Conservation (phyloP, 2,329 filamentous ascomycete genomes). For the Hypomyces rosellus region DNA sequence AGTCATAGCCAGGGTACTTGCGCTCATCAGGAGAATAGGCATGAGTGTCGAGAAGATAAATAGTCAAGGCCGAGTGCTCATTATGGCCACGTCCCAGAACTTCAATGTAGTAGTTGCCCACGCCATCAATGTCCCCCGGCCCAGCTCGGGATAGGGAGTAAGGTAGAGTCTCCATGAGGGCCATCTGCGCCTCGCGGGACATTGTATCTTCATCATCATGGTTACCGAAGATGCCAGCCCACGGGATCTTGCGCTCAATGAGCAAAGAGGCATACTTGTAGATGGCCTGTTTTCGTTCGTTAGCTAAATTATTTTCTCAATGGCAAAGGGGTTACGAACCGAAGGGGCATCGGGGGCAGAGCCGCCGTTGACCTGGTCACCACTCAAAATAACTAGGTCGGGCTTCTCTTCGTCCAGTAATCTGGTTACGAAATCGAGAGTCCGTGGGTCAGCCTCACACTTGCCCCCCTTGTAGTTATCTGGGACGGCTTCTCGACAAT, state of each 20-base stretch:
- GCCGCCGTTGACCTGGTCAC: slow-evolving; percentile 93
- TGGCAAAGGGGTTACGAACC: slow-evolving; percentile 36
- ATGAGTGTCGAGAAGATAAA: slow-evolving; percentile 95
- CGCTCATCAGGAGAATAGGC: slow-evolving; percentile 85
- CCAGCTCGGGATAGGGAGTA: slow-evolving; percentile 84
- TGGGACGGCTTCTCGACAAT: slow-evolving; percentile 81
- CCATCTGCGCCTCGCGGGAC: slow-evolving; percentile 73
- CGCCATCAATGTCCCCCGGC: slow-evolving; percentile 75
- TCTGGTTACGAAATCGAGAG: slow-evolving; percentile 77
- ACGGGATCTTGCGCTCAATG: slow-evolving; percentile 82
- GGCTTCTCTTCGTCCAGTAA: slow-evolving; percentile 90
- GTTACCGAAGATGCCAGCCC: slow-evolving; percentile 92
- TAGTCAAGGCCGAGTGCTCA: slow-evolving; percentile 81
- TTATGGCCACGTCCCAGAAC: slow-evolving; percentile 72
- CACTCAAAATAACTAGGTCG: slow-evolving; percentile 83
- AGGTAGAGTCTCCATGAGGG: slow-evolving; percentile 75
- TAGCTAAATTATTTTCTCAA: slow-evolving; percentile 11
- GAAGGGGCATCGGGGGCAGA: slow-evolving; percentile 87
- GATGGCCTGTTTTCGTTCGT: slow-evolving; percentile 54
- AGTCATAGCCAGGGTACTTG: slow-evolving; percentile 89
- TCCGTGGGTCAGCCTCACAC: slow-evolving; percentile 88
- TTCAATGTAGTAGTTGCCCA: slow-evolving; percentile 93
- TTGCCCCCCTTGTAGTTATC: slow-evolving; percentile 62
- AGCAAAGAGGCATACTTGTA: slow-evolving; percentile 88
- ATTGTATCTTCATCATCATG: slow-evolving; percentile 90